Conservation (phyloP, 192 early-diverging fungal species). For the Podila clonocystis region DNA sequence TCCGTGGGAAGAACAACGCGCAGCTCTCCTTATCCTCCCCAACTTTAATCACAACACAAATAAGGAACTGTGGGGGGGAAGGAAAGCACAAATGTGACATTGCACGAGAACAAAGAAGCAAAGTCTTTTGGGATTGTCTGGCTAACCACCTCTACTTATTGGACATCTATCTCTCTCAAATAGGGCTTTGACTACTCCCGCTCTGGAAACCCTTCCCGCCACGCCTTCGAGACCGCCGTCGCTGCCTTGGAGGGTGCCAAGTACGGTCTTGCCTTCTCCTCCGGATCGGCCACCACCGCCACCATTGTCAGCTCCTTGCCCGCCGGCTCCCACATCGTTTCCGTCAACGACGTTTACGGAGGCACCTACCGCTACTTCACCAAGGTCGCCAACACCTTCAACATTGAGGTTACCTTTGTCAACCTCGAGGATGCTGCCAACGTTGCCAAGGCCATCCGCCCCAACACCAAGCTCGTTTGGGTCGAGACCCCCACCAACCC, state of each 20-base stretch:
- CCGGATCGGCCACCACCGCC: constrained; percentile 87
- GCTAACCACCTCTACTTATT: neutral
- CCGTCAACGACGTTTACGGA: constrained; percentile 92
- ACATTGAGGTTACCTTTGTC: constrained; percentile 81
- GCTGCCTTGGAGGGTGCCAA: constrained; percentile 92
- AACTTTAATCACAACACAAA: no score
- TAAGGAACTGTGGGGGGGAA: no score
- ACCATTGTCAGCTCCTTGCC: constrained; percentile 78
- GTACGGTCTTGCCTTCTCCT: constrained; percentile 86
- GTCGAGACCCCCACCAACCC: constrained; percentile 92
- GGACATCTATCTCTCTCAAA: neutral
- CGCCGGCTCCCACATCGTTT: constrained; percentile 79
- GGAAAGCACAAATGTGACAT: no score
- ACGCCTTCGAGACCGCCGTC: constrained; percentile 84
- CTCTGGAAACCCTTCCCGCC: constrained; percentile 82
- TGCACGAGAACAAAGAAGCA: no score
- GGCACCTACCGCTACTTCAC: constrained; percentile 91
- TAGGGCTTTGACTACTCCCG: constrained; percentile 85
- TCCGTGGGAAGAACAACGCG: no score
- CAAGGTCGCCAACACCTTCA: constrained; percentile 77
- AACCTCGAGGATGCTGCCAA: constrained; percentile 75
- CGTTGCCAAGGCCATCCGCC: constrained; percentile 68
- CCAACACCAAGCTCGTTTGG: constrained; percentile 87
- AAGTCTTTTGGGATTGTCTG: no score
- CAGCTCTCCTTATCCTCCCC: no score